Conservation (phyloP, 495 filamentous ascomycete genomes). For the Hypoxylon lenormandii region DNA sequence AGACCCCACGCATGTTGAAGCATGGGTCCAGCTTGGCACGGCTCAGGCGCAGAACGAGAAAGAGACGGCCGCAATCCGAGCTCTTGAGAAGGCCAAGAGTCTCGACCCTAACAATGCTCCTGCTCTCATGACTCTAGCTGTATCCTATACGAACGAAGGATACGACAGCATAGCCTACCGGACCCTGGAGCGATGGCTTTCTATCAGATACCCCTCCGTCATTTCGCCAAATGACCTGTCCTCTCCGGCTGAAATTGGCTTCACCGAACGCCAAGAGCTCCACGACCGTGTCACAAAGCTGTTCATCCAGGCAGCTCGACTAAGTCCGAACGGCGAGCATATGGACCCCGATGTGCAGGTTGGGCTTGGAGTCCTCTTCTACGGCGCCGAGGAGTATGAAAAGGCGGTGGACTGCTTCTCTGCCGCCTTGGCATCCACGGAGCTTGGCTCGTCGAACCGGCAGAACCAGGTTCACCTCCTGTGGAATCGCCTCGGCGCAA, state of each 20-base stretch:
- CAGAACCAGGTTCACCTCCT: conserved; percentile 85
- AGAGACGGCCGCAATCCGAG: conserved; percentile 96
- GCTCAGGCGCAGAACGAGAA: conserved; percentile 99
- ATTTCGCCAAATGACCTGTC: conserved; percentile 75
- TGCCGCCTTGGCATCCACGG: conserved; percentile 82
- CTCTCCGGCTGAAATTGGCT: conserved; percentile 79
- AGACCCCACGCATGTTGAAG: conserved; percentile 84
- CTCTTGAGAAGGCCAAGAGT: conserved; percentile 89
- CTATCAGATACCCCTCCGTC: conserved; percentile 87
- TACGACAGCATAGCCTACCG: conserved; percentile 97
- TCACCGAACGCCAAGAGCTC: conserved; percentile 88
- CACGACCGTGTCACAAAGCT: conserved; percentile 89
- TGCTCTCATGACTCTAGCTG: conserved; percentile 92
- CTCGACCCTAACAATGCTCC: conserved; percentile 85
- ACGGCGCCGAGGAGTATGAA: conserved; percentile 95
- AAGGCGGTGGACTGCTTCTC: conserved; percentile 99
- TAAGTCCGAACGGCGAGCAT: conserved; percentile 83
- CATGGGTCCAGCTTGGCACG: conserved; percentile 89
- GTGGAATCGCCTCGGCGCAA: conserved; percentile 97
- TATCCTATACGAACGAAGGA: conserved; percentile 99
- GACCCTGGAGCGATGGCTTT: conserved; percentile 95
- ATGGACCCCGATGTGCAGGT: conserved; percentile 99
- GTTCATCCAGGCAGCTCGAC: conserved; percentile 91
- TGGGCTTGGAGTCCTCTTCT: conserved; percentile 95
- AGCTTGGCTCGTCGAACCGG: conserved; percentile 80